phyloP scores from a whole-genome alignment of 2,329 filamentous ascomycete genomes.

The Ambrosiella beaveri region DNA sequence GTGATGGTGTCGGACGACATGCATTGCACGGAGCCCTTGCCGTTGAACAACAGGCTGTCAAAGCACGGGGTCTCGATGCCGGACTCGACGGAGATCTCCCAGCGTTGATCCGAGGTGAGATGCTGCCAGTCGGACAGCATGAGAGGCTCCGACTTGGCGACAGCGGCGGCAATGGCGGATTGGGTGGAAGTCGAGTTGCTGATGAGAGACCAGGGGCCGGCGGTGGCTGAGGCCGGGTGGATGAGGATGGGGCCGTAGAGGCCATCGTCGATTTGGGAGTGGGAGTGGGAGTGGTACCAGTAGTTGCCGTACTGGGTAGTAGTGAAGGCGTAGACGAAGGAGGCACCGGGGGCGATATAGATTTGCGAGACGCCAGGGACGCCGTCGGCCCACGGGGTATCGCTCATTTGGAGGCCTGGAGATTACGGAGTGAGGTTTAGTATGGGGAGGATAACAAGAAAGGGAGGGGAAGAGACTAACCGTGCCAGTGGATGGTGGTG shows the following conservation, averaged over 20 bases:
- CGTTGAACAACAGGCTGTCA: conserved; percentile 44
- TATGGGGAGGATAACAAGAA: not conserved
- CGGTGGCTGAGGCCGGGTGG: conserved; percentile 19
- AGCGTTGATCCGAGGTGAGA: conserved; percentile 31
- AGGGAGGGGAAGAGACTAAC: conserved; percentile 16
- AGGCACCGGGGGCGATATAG: conserved; percentile 29
- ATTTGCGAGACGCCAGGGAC: conserved; percentile 38
- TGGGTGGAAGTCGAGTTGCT: conserved; percentile 18
- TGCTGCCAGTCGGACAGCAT: conserved; percentile 40
- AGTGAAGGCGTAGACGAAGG: conserved; percentile 36
- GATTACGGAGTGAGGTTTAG: not conserved
- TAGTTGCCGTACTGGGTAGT: conserved; percentile 40
- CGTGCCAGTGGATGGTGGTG: conserved; percentile 33
- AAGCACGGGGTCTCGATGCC: conserved; percentile 37
- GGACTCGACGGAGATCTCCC: conserved; percentile 26
- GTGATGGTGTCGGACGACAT: conserved; percentile 27
- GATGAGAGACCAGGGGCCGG: conserved; percentile 34
- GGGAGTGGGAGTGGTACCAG: conserved; percentile 43
- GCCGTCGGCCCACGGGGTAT: conserved; percentile 43
- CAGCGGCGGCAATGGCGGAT: conserved; percentile 29
- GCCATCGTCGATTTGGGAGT: conserved; percentile 41
- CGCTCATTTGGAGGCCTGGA: conserved; percentile 29
- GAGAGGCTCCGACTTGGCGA: conserved; percentile 28
- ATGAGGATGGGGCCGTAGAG: conserved; percentile 40
- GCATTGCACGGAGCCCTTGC: conserved; percentile 39